Conservation (phyloP, 371 early-diverging fungal species). For the Zopfochytrium polystomum region DNA sequence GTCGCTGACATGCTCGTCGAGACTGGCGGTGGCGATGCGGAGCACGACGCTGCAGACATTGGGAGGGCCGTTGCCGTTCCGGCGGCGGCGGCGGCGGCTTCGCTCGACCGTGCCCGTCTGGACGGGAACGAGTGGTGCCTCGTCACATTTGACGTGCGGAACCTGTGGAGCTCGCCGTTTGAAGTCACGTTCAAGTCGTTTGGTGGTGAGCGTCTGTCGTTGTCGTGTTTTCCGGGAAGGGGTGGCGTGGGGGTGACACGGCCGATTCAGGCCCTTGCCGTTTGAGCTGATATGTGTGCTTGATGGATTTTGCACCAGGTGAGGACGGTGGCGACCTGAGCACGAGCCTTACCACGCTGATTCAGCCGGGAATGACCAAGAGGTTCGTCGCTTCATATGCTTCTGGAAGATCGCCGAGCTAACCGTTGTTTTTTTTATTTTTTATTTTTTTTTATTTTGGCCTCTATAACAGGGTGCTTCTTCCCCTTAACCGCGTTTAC, state of each 20-base stretch:
- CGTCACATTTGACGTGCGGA: conserved; percentile 74
- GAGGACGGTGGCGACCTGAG: conserved; percentile 14
- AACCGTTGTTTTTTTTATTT: not conserved
- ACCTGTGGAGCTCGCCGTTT: conserved; percentile 69
- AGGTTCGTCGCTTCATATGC: conserved; percentile 27
- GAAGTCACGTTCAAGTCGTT: conserved; percentile 64
- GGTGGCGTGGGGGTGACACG: too few species aligned
- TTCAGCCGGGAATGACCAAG: conserved; percentile 55
- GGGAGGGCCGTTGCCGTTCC: conserved; percentile 3
- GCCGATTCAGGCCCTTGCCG: too few species aligned
- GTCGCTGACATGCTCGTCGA: conserved; percentile 41
- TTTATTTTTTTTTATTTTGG: conserved; percentile 20
- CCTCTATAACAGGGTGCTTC: conserved; percentile 51
- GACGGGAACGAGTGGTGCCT: conserved; percentile 58
- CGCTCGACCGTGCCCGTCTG: too few species aligned
- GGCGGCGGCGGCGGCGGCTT: conserved; percentile 9
- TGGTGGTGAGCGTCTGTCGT: conserved; percentile 46
- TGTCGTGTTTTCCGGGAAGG: too few species aligned
- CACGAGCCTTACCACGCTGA: conserved; percentile 21
- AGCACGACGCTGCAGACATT: conserved; percentile 8
- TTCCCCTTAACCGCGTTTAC: conserved; percentile 65
- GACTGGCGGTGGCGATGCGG: not conserved
- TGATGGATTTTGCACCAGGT: not conserved
- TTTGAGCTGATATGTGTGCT: too few species aligned
- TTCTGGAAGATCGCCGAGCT: too few species aligned